A percentile compares a stretch with the other conserved stretches of the same genome.
Conservation (phyloP, 1,284 basidiomycete genomes). For the Boletus sp. region DNA sequence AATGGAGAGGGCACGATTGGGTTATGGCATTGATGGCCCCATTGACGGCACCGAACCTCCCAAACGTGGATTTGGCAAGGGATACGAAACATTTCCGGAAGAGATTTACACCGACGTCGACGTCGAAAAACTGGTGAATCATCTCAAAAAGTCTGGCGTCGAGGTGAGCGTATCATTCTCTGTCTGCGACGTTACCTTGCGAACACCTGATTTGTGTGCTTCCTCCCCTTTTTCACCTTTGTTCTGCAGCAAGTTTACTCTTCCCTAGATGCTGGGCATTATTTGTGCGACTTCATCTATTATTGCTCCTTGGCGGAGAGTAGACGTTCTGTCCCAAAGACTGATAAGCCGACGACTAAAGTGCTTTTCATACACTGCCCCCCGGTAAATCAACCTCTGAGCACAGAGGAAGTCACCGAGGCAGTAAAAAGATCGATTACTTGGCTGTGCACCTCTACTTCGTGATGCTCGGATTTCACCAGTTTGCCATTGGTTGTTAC, state of each 20-base stretch:
- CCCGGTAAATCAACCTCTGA: conserved; percentile 57
- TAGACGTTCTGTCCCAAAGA: conserved; percentile 49
- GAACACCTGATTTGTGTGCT: conserved; percentile 8
- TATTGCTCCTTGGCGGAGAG: conserved; percentile 75
- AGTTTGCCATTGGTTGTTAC: background rate
- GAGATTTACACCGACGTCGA: conserved; percentile 47
- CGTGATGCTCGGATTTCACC: conserved; percentile 12
- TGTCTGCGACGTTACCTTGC: background rate
- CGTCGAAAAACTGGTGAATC: conserved; percentile 48
- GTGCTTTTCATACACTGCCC: conserved; percentile 73
- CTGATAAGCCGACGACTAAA: conserved; percentile 52
- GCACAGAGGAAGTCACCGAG: conserved; percentile 61
- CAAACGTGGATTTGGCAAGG: conserved; percentile 48
- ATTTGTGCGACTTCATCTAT: conserved; percentile 74
- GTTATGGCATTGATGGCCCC: conserved; percentile 27
- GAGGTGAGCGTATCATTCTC: conserved; percentile 43
- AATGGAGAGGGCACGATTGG: conserved; percentile 33
- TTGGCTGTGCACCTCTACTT: conserved; percentile 45
- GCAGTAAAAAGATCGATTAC: conserved; percentile 56
- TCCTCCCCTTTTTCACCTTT: background rate
- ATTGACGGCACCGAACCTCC: conserved; percentile 33
- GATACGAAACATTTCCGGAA: conserved; percentile 44
- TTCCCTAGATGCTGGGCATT: conserved; percentile 73
- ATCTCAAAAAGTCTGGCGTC: conserved; percentile 54
- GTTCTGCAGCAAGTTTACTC: conserved; percentile 55